These are phyloP conservation scores for Tetraselmis striata DNA, from an alignment of 139 green algal species.

Conservation along the genomic window DNA sequence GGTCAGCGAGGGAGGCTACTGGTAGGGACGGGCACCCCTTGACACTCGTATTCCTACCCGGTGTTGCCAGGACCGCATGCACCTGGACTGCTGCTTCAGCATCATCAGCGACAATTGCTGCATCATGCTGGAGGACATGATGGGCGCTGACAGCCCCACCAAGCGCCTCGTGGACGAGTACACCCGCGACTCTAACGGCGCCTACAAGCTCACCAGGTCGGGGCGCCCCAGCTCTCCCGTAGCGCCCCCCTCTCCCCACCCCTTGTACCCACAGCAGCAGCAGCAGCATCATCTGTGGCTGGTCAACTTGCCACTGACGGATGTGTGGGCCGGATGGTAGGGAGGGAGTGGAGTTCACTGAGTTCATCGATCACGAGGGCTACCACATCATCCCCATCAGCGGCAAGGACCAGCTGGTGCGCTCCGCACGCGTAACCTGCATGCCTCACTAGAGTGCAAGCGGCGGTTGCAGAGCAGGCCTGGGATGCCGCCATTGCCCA, in stretches of 20 bases:
- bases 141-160: conserved; percentile 58
- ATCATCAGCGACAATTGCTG: conserved; percentile 72
- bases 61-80: conserved; percentile 83
- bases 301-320: not conserved
- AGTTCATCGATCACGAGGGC: conserved; percentile 70
- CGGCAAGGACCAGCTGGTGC: conserved; percentile 70
- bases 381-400: conserved; percentile 89
- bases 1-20: too few relatives aligned
- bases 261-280: too few relatives aligned
- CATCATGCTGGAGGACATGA: conserved; percentile 88
- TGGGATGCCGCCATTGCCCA: too few relatives aligned
- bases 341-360: conserved; percentile 72
- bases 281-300: not conserved
- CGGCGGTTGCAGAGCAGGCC: too few relatives aligned
- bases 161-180: conserved; percentile 72
- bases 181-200: conserved; percentile 23
- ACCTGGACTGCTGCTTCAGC: conserved; percentile 93
- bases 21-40: too few relatives aligned
- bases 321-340: conserved; percentile 1
- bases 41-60: not conserved
- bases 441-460: too few relatives aligned
- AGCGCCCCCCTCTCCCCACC: too few relatives aligned
- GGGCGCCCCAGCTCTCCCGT: conserved; percentile 5
- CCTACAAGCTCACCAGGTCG: conserved; percentile 18
- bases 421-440: too few relatives aligned